Conservation (phyloP, 2,329 filamentous ascomycete genomes). For the Phoma sp. region DNA sequence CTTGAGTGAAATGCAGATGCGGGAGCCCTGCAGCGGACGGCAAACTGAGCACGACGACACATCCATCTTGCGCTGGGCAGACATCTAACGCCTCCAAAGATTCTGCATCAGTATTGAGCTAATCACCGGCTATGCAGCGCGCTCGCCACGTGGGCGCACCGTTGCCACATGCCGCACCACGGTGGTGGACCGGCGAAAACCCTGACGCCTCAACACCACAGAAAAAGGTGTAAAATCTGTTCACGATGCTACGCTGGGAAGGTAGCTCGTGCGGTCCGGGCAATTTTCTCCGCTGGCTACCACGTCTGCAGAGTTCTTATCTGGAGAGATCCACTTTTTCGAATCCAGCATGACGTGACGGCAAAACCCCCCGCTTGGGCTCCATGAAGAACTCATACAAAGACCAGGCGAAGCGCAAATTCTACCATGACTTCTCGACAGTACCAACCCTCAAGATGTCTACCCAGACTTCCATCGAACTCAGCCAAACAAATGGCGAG, state of each 20-base stretch:
- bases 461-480: constrained; percentile 9
- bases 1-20: not conserved
- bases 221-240: not conserved
- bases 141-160: constrained; percentile 1
- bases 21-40: not conserved
- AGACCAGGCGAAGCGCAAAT: not conserved
- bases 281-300: constrained; percentile 13
- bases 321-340: constrained; percentile 12
- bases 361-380: not conserved
- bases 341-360: constrained; percentile 2
- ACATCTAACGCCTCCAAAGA: not conserved
- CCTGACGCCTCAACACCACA: constrained; percentile 9
- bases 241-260: constrained; percentile 1
- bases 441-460: constrained; percentile 1
- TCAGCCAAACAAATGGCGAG: not conserved
- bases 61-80: not conserved
- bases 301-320: constrained; percentile 7
- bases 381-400: not conserved
- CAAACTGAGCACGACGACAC: not conserved
- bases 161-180: constrained; percentile 4
- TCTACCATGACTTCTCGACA: not conserved
- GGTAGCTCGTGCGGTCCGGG: not conserved
- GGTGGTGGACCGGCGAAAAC: constrained; percentile 10
- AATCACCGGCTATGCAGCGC: not conserved
- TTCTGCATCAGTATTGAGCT: not conserved